Conservation (phyloP, 2,329 filamentous ascomycete species). For the Fusarium udum region DNA sequence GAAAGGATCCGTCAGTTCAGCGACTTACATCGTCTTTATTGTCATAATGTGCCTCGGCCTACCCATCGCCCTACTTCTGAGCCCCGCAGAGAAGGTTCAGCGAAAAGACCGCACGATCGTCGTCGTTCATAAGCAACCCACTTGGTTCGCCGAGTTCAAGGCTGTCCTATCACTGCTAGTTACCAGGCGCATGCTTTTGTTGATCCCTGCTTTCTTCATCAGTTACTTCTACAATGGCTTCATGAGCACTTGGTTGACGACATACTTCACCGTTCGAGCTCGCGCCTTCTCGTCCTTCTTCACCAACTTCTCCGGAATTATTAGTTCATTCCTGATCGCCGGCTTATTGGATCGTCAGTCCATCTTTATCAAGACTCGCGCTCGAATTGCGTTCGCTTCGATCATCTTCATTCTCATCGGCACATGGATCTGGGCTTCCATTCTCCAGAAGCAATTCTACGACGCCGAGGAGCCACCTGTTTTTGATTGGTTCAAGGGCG, state of each 20-base stretch:
- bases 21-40: conserved; percentile 21
- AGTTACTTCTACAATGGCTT: conserved; percentile 18
- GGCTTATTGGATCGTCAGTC: conserved; percentile 26
- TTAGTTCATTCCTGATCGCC: conserved; percentile 2
- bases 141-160: conserved; percentile 27
- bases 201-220: conserved; percentile 21
- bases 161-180: conserved; percentile 6
- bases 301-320: conserved; percentile 14
- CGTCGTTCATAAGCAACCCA: conserved; percentile 6
- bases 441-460: conserved; percentile 31
- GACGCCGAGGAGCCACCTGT: conserved; percentile 17
- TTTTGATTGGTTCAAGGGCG: conserved; percentile 32
- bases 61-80: neutral
- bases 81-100: conserved; percentile 3
- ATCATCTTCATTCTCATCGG: conserved; percentile 7
- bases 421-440: conserved; percentile 31
- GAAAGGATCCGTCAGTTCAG: conserved; percentile 17
- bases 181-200: conserved; percentile 22
- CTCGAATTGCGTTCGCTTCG: neutral
- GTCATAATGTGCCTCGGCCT: conserved; percentile 22
- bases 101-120: conserved; percentile 11
- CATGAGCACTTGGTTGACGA: conserved; percentile 20
- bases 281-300: conserved; percentile 18
- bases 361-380: conserved; percentile 33
- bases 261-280: conserved; percentile 14